These are phyloP conservation scores for Polychytrium aggregatum DNA, from an alignment of 192 early-diverging fungal species.

Conservation along the genomic window DNA sequence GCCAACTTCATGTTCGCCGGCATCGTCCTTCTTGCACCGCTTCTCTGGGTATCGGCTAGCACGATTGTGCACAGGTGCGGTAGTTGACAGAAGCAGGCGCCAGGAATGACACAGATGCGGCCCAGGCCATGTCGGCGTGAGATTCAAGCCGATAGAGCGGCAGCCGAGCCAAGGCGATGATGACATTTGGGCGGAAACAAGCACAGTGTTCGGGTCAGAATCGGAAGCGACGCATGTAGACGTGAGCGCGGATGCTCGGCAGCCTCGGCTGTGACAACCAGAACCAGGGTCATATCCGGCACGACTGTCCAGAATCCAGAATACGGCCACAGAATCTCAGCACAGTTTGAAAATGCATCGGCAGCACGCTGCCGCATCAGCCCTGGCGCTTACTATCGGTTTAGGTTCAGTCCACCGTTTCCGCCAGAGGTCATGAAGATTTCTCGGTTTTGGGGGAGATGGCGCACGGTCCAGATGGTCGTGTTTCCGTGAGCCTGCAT, in stretches of 20 bases:
- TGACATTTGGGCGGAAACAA: not conserved
- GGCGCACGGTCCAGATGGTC: constrained; percentile 55
- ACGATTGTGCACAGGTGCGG: not conserved
- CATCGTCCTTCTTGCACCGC: constrained; percentile 24
- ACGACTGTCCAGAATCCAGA: no score
- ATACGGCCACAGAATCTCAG: not conserved
- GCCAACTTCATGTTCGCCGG: constrained; percentile 20
- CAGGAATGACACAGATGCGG: no score
- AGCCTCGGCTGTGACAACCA: no score
- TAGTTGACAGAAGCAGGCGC: not conserved
- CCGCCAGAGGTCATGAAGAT: constrained; percentile 51
- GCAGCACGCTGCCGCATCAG: no score
- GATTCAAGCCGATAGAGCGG: not conserved
- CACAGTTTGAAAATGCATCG: no score
- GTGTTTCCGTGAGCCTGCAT: constrained; percentile 29
- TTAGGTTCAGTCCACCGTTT: constrained; percentile 41
- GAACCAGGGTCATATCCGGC: no score
- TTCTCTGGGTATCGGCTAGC: constrained; percentile 37
- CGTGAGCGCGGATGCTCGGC: no score
- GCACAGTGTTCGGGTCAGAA: no score
- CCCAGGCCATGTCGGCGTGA: no score
- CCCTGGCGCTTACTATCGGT: constrained; percentile 45
- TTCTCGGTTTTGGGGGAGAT: constrained; percentile 55
- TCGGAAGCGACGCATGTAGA: no score
- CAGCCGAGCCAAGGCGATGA: not conserved